A percentile compares a stretch with the other conserved stretches of the same genome.
phyloP scores from a whole-genome alignment of 441 rosid genomes.

The Geranium incanum region DNA sequence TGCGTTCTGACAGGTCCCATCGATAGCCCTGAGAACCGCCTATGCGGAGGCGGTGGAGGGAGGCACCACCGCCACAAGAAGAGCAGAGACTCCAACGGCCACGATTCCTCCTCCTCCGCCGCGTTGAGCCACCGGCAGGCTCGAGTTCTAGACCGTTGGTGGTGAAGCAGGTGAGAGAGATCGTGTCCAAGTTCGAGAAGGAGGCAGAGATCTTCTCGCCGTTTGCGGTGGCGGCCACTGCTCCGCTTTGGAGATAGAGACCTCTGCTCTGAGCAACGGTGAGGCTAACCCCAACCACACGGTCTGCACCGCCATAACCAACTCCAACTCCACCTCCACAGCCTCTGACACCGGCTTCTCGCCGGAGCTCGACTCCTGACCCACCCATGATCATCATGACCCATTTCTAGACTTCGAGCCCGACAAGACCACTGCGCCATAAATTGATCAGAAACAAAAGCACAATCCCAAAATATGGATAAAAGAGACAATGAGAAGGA shows the following conservation, averaged over 20 bases:
- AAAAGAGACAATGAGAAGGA: too few relatives aligned
- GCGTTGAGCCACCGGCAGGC: constrained; percentile 22
- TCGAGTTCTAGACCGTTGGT: constrained; percentile 35
- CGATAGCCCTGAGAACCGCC: background rate
- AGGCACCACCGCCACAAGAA: background rate
- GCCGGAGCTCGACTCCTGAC: background rate
- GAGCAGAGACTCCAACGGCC: background rate
- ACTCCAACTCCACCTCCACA: too few relatives aligned
- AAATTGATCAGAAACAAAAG: constrained; percentile 6
- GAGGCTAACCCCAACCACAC: constrained; percentile 35
- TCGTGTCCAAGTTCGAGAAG: constrained; percentile 32
- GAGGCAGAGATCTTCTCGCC: constrained; percentile 27
- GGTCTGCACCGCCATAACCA: constrained; percentile 30
- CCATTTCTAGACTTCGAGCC: background rate
- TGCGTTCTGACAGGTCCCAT: background rate
- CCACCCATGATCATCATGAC: background rate
- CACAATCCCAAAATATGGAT: constrained; percentile 19
- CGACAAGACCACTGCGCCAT: background rate
- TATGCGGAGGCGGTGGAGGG: background rate
- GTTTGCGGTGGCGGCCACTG: background rate
- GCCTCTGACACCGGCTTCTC: background rate
- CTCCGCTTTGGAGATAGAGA: background rate
- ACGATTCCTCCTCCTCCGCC: background rate
- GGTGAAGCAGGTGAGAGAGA: constrained; percentile 36
- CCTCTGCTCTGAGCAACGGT: constrained; percentile 25